phyloP scores from a whole-genome alignment of 2,329 filamentous ascomycete genomes.

The Xylariaceae sp. region DNA sequence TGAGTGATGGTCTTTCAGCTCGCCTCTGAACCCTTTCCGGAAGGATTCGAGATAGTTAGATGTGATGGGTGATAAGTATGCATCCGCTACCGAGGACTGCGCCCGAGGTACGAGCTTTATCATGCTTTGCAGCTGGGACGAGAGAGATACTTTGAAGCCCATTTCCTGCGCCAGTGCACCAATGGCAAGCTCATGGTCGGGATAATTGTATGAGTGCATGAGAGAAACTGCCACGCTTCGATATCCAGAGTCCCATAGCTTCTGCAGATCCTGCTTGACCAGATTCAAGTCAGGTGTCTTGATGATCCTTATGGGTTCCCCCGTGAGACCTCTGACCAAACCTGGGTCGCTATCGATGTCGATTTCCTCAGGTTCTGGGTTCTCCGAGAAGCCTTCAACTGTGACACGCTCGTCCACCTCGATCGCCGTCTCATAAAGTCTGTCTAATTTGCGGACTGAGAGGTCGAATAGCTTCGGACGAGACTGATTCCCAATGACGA shows the following conservation, averaged over 20 bases:
- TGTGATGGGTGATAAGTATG: constrained; percentile 77
- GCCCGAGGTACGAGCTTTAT: constrained; percentile 76
- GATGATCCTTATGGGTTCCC: constrained; percentile 71
- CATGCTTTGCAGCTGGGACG: constrained; percentile 82
- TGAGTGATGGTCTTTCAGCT: constrained; percentile 66
- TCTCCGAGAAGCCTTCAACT: constrained; percentile 87
- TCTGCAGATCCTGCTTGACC: constrained; percentile 61
- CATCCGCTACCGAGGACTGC: constrained; percentile 75
- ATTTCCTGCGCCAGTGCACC: constrained; percentile 75
- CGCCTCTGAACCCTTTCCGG: constrained; percentile 75
- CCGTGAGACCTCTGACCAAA: constrained; percentile 68
- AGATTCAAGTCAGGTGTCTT: constrained; percentile 55
- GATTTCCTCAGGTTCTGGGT: constrained; percentile 62
- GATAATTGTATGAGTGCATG: constrained; percentile 91
- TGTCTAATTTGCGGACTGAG: constrained; percentile 81
- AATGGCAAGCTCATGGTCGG: constrained; percentile 76
- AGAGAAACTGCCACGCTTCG: constrained; percentile 84
- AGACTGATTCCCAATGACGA: constrained; percentile 87
- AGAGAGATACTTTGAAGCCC: constrained; percentile 77
- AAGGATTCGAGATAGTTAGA: constrained; percentile 74
- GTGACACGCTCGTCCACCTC: constrained; percentile 91
- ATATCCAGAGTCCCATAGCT: constrained; percentile 68
- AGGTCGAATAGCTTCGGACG: constrained; percentile 89
- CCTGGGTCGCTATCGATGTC: constrained; percentile 51
- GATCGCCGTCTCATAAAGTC: constrained; percentile 80